These are phyloP conservation scores for Boletus pseudopeckii DNA, from an alignment of 768 basidiomycete genomes.

Conservation along the genomic window DNA sequence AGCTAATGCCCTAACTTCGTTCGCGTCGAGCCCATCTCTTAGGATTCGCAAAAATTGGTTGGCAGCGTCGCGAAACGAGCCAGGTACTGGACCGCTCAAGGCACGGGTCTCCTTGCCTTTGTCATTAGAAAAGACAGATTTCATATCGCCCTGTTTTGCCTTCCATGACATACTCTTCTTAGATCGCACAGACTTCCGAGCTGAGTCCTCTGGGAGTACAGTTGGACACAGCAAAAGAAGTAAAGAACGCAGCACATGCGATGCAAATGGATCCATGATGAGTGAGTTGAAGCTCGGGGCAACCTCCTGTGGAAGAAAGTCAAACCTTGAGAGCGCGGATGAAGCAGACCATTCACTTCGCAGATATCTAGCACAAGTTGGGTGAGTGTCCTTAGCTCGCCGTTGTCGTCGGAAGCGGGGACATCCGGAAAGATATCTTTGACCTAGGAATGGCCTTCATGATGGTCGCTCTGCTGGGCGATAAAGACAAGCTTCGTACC, in stretches of 20 bases:
- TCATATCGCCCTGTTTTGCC: constrained; percentile 74
- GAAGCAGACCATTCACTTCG: constrained; percentile 44
- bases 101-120: constrained; percentile 37
- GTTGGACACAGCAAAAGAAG: constrained; percentile 73
- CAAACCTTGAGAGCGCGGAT: constrained; percentile 15
- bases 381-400: constrained; percentile 66
- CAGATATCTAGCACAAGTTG: constrained; percentile 61
- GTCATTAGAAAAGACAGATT: constrained; percentile 62
- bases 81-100: constrained; percentile 33
- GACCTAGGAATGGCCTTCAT: constrained; percentile 35
- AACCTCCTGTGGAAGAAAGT: constrained; percentile 54
- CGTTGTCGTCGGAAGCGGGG: constrained; percentile 47
- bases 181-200: constrained; percentile 56
- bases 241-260: constrained; percentile 82
- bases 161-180: constrained; percentile 86
- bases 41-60: constrained; percentile 48
- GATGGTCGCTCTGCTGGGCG: neutral
- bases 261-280: constrained; percentile 83
- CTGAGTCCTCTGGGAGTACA: constrained; percentile 39
- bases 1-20: constrained; percentile 76
- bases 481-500: constrained; percentile 35
- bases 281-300: constrained; percentile 58
- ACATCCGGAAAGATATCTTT: constrained; percentile 51
- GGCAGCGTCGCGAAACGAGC: constrained; percentile 47
- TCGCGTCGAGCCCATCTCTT: constrained; percentile 51